Percentiles rank a stretch among this genome's conserved stretches.
Evolutionary conservation across 306 rosid genomes (phyloP).

Genomic region (Quercus suber): DNA sequence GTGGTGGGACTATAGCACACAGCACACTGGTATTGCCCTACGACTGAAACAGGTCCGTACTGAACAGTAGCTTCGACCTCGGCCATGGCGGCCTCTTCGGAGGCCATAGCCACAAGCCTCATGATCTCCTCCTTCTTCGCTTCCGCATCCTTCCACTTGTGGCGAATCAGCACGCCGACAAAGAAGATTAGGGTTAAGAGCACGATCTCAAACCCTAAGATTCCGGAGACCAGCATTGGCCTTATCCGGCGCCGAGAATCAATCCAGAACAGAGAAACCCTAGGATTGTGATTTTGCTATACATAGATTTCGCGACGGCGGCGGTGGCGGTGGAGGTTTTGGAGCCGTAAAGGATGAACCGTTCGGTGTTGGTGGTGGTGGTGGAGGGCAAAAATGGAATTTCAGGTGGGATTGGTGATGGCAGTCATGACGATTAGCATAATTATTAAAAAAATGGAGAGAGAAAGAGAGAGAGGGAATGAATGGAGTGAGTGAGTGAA

Average conservation of each 20-base stretch:
- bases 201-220: constrained; percentile 56
- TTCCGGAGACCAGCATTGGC: constrained; percentile 33
- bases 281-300: constrained; percentile 26
- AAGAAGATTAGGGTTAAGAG: constrained; percentile 29
- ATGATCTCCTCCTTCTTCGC: constrained; percentile 44
- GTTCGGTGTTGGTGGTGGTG: not conserved
- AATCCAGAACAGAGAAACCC: constrained; percentile 53
- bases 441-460: too few relatives aligned
- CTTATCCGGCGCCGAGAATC: constrained; percentile 42
- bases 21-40: constrained; percentile 36
- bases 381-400: not conserved
- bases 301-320: constrained; percentile 35
- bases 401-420: not conserved
- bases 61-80: constrained; percentile 26
- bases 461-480: not conserved
- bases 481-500: not conserved
- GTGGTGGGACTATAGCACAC: constrained; percentile 55
- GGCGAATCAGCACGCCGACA: constrained; percentile 36
- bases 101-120: constrained; percentile 33
- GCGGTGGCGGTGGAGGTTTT: not conserved
- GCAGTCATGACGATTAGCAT: constrained; percentile 20
- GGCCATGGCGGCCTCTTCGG: constrained; percentile 39
- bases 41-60: constrained; percentile 8
- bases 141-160: constrained; percentile 44
- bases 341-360: not conserved